A percentile compares a stretch with the other conserved stretches of the same genome.
Conservation (phyloP, 352 stramenopile genomes). For the Thraustochytrium sp. region DNA sequence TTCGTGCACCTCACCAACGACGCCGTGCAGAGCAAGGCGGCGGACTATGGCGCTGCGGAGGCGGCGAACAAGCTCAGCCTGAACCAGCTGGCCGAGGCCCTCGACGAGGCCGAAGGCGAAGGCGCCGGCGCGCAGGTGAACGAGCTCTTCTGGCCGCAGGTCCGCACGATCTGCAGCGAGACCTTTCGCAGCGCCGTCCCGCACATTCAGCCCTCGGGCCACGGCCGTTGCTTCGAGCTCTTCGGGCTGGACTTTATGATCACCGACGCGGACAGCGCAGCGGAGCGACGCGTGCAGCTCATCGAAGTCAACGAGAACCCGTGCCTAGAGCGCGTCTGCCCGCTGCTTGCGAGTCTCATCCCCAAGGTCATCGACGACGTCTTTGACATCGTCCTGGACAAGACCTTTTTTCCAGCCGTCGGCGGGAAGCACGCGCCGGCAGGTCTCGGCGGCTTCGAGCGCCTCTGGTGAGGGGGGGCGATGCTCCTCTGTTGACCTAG, state of each 20-base stretch:
- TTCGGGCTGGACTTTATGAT: constrained; percentile 90
- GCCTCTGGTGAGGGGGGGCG: too few species aligned
- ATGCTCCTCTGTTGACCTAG: too few species aligned
- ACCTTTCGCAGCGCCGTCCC: constrained; percentile 64
- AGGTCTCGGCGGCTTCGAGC: not conserved
- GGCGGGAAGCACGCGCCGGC: not conserved
- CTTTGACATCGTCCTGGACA: constrained; percentile 35
- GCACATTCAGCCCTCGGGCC: constrained; percentile 56
- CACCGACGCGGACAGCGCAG: constrained; percentile 55
- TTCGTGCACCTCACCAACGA: constrained; percentile 89
- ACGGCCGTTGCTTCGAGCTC: constrained; percentile 66
- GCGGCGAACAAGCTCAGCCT: constrained; percentile 59
- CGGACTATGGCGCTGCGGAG: constrained; percentile 75
- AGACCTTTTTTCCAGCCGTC: not conserved
- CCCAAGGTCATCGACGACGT: constrained; percentile 35
- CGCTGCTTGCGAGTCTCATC: not conserved
- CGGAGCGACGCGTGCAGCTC: constrained; percentile 7
- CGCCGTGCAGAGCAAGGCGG: constrained; percentile 79
- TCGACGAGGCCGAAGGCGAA: constrained; percentile 26
- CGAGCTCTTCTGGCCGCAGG: not conserved
- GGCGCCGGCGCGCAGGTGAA: constrained; percentile 5
- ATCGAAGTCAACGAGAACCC: constrained; percentile 43
- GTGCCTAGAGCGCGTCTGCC: constrained; percentile 33
- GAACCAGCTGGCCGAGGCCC: constrained; percentile 51
- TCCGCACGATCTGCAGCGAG: constrained; percentile 44